Evolutionary conservation across 2,329 filamentous ascomycete genomes (phyloP).

Genomic region (Elsinoe necatrix): DNA sequence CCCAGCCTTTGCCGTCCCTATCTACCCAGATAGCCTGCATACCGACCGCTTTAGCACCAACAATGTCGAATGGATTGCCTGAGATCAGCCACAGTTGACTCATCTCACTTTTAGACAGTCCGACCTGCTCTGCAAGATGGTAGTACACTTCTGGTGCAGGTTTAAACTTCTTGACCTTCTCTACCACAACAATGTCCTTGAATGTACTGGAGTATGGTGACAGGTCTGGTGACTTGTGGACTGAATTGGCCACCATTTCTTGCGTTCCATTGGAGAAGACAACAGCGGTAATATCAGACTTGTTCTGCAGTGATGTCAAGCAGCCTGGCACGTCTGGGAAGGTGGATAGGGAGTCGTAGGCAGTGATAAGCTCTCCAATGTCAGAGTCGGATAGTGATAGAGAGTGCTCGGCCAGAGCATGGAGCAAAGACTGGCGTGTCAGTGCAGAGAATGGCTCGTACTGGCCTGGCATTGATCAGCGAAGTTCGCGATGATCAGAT

Average conservation of each 20-base stretch:
- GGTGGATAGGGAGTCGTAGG: conserved; percentile 55
- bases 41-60: conserved; percentile 54
- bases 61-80: conserved; percentile 65
- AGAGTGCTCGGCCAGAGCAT: conserved; percentile 54
- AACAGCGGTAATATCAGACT: conserved; percentile 43
- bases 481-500: not conserved
- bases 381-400: conserved; percentile 38
- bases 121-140: conserved; percentile 47
- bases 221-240: conserved; percentile 50
- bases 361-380: conserved; percentile 48
- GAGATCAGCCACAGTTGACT: conserved; percentile 59
- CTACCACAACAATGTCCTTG: conserved; percentile 51
- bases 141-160: conserved; percentile 54
- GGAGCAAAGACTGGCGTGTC: conserved; percentile 52
- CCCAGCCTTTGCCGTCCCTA: conserved; percentile 54
- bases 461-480: conserved; percentile 36
- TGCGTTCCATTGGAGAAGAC: conserved; percentile 64
- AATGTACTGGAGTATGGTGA: conserved; percentile 43
- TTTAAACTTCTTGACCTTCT: conserved; percentile 55
- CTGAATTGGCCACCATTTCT: conserved; percentile 53
- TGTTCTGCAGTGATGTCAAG: conserved; percentile 40
- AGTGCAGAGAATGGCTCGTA: conserved; percentile 57
- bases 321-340: conserved; percentile 56
- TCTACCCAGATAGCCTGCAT: conserved; percentile 62
- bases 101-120: conserved; percentile 39